These are phyloP conservation scores for Cyberlindnera mycetangii DNA, from an alignment of 805 yeast species.

Conservation along the genomic window DNA sequence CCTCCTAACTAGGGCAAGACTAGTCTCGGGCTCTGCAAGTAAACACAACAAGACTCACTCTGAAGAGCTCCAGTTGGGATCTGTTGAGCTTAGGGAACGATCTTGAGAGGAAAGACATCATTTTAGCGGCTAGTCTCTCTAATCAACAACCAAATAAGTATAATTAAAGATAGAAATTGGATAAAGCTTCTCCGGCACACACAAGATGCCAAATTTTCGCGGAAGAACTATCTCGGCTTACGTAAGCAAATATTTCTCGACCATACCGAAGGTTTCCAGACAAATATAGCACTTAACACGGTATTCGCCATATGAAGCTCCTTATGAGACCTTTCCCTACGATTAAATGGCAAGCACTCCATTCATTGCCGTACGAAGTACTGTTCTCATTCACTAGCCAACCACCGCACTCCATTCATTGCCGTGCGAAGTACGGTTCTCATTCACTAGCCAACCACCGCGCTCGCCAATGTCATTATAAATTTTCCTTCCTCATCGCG, in stretches of 20 bases:
- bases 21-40: not conserved
- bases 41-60: slow-evolving; percentile 31
- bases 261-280: too few relatives aligned
- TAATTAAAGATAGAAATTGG: not conserved
- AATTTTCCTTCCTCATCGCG: slow-evolving; percentile 4
- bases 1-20: too few relatives aligned
- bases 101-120: slow-evolving; percentile 11
- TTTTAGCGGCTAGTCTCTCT: not conserved
- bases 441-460: slow-evolving; percentile 5
- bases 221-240: not conserved
- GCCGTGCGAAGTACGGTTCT: not conserved
- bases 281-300: too few relatives aligned
- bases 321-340: too few relatives aligned
- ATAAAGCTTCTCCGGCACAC: too few relatives aligned
- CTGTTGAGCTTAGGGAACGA: slow-evolving; percentile 35
- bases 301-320: too few relatives aligned
- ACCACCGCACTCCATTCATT: not conserved
- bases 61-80: slow-evolving; percentile 52
- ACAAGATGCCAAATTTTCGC: not conserved
- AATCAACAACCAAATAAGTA: too few relatives aligned
- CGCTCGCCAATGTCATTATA: slow-evolving; percentile 11
- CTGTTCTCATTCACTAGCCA: not conserved
- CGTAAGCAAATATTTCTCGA: not conserved
- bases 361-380: not conserved
- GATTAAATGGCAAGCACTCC: too few relatives aligned